These are phyloP conservation scores for Neurospora crassa DNA, from an alignment of 2,329 filamentous ascomycete genomes.

Conservation along the genomic window DNA sequence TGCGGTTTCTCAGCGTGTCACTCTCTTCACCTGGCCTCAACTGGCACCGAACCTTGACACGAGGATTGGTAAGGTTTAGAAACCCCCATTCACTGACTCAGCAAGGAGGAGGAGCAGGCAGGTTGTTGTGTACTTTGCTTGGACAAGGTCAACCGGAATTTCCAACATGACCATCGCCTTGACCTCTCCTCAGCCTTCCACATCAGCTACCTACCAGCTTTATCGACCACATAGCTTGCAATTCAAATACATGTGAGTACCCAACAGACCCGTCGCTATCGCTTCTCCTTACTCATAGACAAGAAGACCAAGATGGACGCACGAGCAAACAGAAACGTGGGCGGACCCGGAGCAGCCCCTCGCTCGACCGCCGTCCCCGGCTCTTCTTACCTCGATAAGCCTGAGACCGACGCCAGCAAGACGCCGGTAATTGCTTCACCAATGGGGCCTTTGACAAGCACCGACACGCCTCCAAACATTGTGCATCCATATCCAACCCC, in stretches of 20 bases:
- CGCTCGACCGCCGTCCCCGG: background rate
- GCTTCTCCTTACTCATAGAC: background rate
- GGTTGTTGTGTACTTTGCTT: background rate
- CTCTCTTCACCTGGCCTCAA: background rate
- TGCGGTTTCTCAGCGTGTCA: background rate
- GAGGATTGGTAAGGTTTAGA: background rate
- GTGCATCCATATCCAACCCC: background rate
- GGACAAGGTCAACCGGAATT: background rate
- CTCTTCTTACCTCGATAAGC: background rate
- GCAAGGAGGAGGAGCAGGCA: background rate
- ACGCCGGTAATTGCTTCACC: background rate
- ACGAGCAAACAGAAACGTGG: background rate
- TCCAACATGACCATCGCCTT: background rate
- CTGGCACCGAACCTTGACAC: background rate
- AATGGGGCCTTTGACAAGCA: background rate
- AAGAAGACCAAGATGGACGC: background rate
- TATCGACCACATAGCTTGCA: background rate
- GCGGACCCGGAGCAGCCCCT: background rate
- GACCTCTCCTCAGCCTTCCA: background rate
- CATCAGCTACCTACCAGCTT: background rate
- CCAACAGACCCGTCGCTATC: background rate
- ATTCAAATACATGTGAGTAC: background rate
- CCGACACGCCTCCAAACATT: background rate
- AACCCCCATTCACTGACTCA: background rate
- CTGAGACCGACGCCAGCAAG: background rate